These are phyloP conservation scores for Sherardia arvensis DNA, from an alignment of 257 asterid genomes.

Conservation along the genomic window DNA sequence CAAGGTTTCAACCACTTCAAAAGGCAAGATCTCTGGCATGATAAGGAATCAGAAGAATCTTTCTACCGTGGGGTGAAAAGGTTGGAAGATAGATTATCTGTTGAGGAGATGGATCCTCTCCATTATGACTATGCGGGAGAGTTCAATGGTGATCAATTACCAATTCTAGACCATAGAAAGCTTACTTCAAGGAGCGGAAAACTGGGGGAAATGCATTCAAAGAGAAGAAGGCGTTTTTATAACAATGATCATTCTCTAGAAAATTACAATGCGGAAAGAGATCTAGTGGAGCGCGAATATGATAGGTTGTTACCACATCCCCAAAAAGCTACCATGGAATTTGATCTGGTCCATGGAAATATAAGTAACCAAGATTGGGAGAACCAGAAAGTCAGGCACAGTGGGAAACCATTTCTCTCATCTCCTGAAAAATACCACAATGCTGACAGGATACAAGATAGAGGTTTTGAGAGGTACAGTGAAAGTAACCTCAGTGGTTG, in stretches of 20 bases:
- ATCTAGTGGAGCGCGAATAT: slow-evolving; percentile 12
- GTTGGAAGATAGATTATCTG: slow-evolving; percentile 20
- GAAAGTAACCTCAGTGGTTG: slow-evolving; percentile 17
- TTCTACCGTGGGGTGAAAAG: slow-evolving; percentile 14
- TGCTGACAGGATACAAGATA: slow-evolving; percentile 8
- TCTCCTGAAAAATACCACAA: slow-evolving; percentile 17
- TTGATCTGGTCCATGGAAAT: slow-evolving; percentile 15
- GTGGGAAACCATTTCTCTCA: slow-evolving; percentile 13
- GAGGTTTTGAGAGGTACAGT: slow-evolving; percentile 18
- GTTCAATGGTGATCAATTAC: slow-evolving; percentile 15
- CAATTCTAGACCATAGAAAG: slow-evolving; percentile 16
- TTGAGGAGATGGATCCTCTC: slow-evolving; percentile 15
- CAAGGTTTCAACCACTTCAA: slow-evolving; percentile 14
- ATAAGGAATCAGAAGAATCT: slow-evolving; percentile 13
- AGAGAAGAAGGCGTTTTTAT: slow-evolving; percentile 21
- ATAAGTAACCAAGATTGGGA: slow-evolving; percentile 14
- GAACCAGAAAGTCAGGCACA: slow-evolving; percentile 22
- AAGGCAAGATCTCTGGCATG: slow-evolving; percentile 15
- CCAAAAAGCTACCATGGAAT: slow-evolving; percentile 24
- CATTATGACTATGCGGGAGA: slow-evolving; percentile 16
- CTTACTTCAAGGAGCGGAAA: slow-evolving; percentile 16
- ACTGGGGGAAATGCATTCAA: slow-evolving; percentile 19
- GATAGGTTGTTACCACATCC: slow-evolving; percentile 19
- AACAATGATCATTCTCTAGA: slow-evolving; percentile 15
- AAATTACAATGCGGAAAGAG: slow-evolving; percentile 23